Evolutionary conservation across 768 basidiomycete species (phyloP), one percentile per base, ranked within the genome.

Genomic region (Inosperma sp.): DNA sequence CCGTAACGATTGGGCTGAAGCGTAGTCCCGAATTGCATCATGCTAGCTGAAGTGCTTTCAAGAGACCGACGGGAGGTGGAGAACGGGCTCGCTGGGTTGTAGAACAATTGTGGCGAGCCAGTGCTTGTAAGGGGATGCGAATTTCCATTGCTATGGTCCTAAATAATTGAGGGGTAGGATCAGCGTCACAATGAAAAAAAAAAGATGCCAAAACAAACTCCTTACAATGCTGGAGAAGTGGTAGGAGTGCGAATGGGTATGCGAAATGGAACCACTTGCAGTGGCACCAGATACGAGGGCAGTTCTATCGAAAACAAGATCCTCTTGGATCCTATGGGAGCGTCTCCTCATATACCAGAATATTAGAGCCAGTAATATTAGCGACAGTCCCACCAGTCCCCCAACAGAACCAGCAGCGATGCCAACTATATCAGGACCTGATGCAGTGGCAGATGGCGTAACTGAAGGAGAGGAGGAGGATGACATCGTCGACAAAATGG

Each of bases 391-490:
- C 10, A 77, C 71, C 3, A 84, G 47, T 17, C 74, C 81, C 5
- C 78, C 81, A 2, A 82, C 70, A 7, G 77, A 76, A 16, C 83
- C 82, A 17, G 83, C 84, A 5, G 80, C 78, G 29, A 86, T 83
- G 16, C 79, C 80, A 2, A 82, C 82, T 2, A 78, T 72, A 56
- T 79, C 67, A 14, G 57, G n/a, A n/a, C n/a, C 48, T 43, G 47
- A 44, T 29, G 41, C 37, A 34, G 23, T 36, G 23, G 37, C 41
- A 16, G 61, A 27, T 7, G 57, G 48, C 40, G 55, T 40, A 5
- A 57, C 59, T 19, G 59, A 40, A 22, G 60, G 43, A 39, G 48
- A 44, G 7, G 58, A 44, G 34, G 58, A 22, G 29, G 53, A 31
- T 14, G 52, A 35, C 1, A 48, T 51, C 21, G 30, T 19, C 26